These are phyloP conservation scores for Dactylella cylindrospora DNA, from an alignment of 2,329 filamentous ascomycete genomes.

Conservation along the genomic window DNA sequence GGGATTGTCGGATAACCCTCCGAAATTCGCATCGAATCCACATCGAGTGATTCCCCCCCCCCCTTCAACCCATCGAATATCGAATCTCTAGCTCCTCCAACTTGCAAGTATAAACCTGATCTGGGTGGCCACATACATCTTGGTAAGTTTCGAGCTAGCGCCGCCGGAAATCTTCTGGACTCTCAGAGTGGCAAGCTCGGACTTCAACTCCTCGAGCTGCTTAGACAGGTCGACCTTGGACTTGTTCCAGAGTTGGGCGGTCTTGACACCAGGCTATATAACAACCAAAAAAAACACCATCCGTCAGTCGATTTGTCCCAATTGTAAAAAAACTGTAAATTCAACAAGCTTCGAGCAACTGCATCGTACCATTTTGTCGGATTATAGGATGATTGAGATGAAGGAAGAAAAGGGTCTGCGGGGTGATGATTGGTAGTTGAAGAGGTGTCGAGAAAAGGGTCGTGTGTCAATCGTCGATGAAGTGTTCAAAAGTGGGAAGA, in stretches of 20 bases:
- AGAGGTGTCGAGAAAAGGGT: no score
- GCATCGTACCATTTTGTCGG: constrained; percentile 44
- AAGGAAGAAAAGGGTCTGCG: constrained; percentile 7
- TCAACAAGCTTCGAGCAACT: constrained; percentile 51
- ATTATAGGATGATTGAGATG: constrained; percentile 23
- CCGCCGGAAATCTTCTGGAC: constrained; percentile 97
- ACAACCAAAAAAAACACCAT: constrained; percentile 15
- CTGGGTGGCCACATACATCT: constrained; percentile 70
- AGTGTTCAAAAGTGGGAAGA: constrained; percentile 26
- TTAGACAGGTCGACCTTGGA: constrained; percentile 97
- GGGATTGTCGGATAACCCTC: not conserved
- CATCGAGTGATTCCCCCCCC: not conserved
- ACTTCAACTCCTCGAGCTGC: constrained; percentile 93
- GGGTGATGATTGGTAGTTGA: constrained; percentile 16
- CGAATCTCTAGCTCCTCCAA: constrained; percentile 11
- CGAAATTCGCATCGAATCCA: not conserved
- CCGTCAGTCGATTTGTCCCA: constrained; percentile 46
- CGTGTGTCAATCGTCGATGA: constrained; percentile 45
- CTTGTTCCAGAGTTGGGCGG: constrained; percentile 96
- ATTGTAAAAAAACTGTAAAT: constrained; percentile 61
- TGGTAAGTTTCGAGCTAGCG: constrained; percentile 91
- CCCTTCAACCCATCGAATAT: constrained; percentile 44
- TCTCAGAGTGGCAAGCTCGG: constrained; percentile 91
- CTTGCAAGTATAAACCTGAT: constrained; percentile 11
- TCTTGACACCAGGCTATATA: constrained; percentile 77